Evolutionary conservation across 208 protist genomes (phyloP).

Genomic region (Leishmania aethiopica): DNA sequence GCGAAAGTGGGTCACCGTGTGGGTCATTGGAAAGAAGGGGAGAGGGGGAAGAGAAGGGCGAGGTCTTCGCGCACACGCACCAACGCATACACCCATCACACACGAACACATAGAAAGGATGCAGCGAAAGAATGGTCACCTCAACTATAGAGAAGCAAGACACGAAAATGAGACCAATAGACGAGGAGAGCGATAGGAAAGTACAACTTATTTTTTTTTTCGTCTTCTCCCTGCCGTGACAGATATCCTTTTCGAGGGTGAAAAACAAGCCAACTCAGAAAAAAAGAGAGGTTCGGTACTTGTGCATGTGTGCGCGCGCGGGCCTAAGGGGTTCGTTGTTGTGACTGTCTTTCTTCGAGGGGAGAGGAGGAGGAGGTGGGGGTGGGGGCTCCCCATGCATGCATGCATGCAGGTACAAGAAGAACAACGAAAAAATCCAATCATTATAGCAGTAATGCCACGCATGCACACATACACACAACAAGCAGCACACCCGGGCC

Average conservation of each 20-base stretch:
- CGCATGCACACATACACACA: background rate
- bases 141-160: background rate
- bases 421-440: background rate
- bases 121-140: background rate
- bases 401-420: background rate
- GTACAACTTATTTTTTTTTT: background rate
- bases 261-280: background rate
- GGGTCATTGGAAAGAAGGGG: background rate
- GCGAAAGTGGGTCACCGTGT: background rate
- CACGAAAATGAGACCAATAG: background rate
- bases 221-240: background rate
- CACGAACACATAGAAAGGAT: background rate
- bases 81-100: background rate
- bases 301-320: background rate
- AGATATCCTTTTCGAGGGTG: background rate
- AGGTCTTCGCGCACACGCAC: too few species aligned
- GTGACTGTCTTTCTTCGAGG: background rate
- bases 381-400: background rate
- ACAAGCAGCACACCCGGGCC: background rate
- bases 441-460: background rate
- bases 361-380: background rate
- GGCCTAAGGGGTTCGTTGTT: background rate
- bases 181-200: background rate
- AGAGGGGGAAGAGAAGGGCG: background rate
- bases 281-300: background rate